Base-by-base conservation (phyloP, 352 stramenopile species). In the Phytophthora cryptogea region DNA sequence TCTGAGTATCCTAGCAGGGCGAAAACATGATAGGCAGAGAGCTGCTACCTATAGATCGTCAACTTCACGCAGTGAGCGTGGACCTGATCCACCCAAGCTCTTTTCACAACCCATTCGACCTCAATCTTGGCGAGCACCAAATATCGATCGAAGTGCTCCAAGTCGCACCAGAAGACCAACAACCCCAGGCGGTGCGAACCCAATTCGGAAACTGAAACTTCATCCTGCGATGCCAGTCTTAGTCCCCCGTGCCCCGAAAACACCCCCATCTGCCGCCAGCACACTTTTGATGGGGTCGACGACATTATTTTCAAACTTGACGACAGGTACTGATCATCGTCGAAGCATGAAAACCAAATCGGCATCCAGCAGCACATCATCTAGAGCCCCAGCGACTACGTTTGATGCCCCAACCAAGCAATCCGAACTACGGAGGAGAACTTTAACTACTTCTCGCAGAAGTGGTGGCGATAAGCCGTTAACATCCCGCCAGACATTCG, bases 331-430 rank as follows among this genome's bases (percentile, higher is more conserved):
- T 37, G 20, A 30, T 7, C 14, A 39, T 43, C 58, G 31, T 28
- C 52, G 44, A 40, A 26, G 23, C 8, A 20, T 26, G 32, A 59
- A 47, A 8, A 23, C 20, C 20, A 64, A 59, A 31, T 8, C 23
- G 27, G 54, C 20, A 23, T 11, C 17, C 14, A 47, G 33, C 28
- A n/a, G 4, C 20, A 47, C 23, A 2, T 39, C 37, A 14, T 45
- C 44, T 1, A 56, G 16, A 51, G 17, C 17, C 10, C 33, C 41
- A 23, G 11, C 13, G 3, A 37, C 49, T 23, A 36, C 40, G 3
- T 61, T 68, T 58, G 42, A 59, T 5, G 30, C 63, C 30, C 44
- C 48, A 3, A 70, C 56, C 8, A 72, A 72, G 14, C 27, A 55
- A 26, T 68, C 53, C 8, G 54, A 46, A n/a, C 59, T 65, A 32